Base-by-base conservation (phyloP, 2,329 filamentous ascomycete species). In the Immersiporthe knoxdaviesiana region DNA sequence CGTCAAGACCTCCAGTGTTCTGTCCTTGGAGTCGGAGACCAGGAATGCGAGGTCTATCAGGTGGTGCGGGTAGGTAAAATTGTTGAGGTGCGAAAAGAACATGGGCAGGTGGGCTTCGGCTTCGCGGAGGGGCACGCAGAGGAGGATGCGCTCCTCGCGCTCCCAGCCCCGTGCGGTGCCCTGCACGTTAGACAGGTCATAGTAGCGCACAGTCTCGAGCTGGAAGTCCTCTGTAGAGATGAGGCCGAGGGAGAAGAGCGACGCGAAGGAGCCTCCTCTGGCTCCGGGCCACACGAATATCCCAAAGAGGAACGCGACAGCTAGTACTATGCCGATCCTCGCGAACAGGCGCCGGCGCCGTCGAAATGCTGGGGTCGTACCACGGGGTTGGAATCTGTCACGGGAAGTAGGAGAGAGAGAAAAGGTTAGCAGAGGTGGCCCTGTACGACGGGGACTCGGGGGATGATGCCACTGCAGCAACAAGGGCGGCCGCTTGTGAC, bases 1-100 rank as follows among this genome's bases (percentile, higher is more conserved):
- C 6, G 90, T 88, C 64, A 99, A 86, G 61, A 96, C 85, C 41
- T 88, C 81, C 50, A 97, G 84, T 0, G 96, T 99, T 71, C 91
- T 88, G 77, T 99, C 96, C 79, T 97, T 97, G 41, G 96, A 98
- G 78, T 99, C 96, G 70, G 96, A 97, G 32, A 99, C 96, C 41
- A 99, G 85, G 77, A 99, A 99, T 7, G 96, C 96, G 61, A 99
- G 86, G 78, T 99, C 96, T 77, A 99, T 97, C 64, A 99, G 86
- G 78, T 97, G 92, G 79, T 99, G 96, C 0, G 96, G 96, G 77
- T 99, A 99, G 24, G 96, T 99, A 74, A 99, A 91, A 81, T 99
- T 99, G 74, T 90, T 90, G 69, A 99, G 85, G 78, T 99, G 97
- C n/a, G 92, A 91, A 82, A 99, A 99, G 87, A 99, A 98, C 95